A percentile compares a stretch with the other conserved stretches of the same genome.
Conservation (phyloP, 2,329 filamentous ascomycete genomes). For the Exophiala lecanii-corni region DNA sequence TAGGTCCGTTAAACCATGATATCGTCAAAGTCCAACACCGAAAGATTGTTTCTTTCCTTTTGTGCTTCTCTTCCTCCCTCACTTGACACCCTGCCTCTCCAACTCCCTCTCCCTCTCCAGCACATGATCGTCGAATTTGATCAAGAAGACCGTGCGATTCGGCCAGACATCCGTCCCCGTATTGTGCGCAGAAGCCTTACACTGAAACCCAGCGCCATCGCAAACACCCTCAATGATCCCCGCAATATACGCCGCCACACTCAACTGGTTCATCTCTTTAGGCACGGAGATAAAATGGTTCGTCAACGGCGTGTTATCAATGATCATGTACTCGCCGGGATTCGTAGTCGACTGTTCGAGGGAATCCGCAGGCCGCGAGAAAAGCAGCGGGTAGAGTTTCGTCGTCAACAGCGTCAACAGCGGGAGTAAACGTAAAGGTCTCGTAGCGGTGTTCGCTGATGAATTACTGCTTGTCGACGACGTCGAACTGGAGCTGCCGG, state of each 20-base stretch:
- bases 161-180: slow-evolving; percentile 79
- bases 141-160: slow-evolving; percentile 88
- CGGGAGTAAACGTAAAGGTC: slow-evolving; percentile 81
- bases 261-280: slow-evolving; percentile 91
- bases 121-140: slow-evolving; percentile 88
- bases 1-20: no score
- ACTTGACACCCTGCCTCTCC: slow-evolving; percentile 54
- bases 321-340: slow-evolving; percentile 97
- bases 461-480: slow-evolving; percentile 70
- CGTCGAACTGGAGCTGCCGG: slow-evolving; percentile 76
- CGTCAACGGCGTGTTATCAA: slow-evolving; percentile 94
- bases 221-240: slow-evolving; percentile 94
- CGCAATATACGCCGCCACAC: slow-evolving; percentile 92
- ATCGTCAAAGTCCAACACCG: no score
- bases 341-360: slow-evolving; percentile 85
- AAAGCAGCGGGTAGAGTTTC: slow-evolving; percentile 86
- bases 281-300: slow-evolving; percentile 92
- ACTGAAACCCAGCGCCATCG: slow-evolving; percentile 85
- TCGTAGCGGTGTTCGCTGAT: slow-evolving; percentile 58
- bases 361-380: slow-evolving; percentile 82
- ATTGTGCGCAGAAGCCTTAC: slow-evolving; percentile 83
- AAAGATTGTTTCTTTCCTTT: no score
- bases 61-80: no score
- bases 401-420: slow-evolving; percentile 95
- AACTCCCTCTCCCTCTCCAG: slow-evolving; percentile 84